Evolutionary conservation across 2,329 filamentous ascomycete species (phyloP).

Genomic region (Penicillium capsulatum): DNA sequence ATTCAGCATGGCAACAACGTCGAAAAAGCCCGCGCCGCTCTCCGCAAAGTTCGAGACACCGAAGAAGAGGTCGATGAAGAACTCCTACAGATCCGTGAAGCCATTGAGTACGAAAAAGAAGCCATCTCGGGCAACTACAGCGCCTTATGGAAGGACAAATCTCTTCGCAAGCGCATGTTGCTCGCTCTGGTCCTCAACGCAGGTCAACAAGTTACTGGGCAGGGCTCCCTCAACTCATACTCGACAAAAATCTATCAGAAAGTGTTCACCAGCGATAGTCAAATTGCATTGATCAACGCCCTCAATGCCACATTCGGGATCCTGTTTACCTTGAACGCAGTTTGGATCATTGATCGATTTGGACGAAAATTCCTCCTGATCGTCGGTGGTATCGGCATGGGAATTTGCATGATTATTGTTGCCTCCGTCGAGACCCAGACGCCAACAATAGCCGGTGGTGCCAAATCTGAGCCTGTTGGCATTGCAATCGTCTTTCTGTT

Average conservation of each 20-base stretch:
- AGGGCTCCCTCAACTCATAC: conserved; percentile 69
- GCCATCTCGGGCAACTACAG: conserved; percentile 59
- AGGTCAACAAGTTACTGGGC: conserved; percentile 67
- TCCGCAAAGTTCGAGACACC: conserved; percentile 59
- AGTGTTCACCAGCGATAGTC: conserved; percentile 56
- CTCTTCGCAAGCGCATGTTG: conserved; percentile 61
- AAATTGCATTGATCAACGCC: conserved; percentile 69
- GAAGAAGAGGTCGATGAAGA: conserved; percentile 65
- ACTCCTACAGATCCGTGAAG: conserved; percentile 60
- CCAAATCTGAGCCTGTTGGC: conserved; percentile 57
- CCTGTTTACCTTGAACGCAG: conserved; percentile 67
- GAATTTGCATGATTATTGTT: conserved; percentile 65
- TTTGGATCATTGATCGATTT: conserved; percentile 69
- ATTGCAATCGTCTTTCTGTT: conserved; percentile 66
- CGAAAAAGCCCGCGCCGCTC: conserved; percentile 56
- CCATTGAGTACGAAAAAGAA: conserved; percentile 68
- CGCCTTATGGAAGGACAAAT: conserved; percentile 66
- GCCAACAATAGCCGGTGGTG: conserved; percentile 46
- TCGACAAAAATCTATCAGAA: conserved; percentile 71
- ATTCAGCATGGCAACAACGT: conserved; percentile 59
- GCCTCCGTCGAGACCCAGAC: conserved; percentile 56
- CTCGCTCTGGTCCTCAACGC: conserved; percentile 65
- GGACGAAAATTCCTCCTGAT: conserved; percentile 68
- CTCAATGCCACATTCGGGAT: conserved; percentile 70
- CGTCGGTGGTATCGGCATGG: conserved; percentile 65